phyloP scores from a whole-genome alignment of 2,329 filamentous ascomycete genomes.

The Fusarium pilosicola region DNA sequence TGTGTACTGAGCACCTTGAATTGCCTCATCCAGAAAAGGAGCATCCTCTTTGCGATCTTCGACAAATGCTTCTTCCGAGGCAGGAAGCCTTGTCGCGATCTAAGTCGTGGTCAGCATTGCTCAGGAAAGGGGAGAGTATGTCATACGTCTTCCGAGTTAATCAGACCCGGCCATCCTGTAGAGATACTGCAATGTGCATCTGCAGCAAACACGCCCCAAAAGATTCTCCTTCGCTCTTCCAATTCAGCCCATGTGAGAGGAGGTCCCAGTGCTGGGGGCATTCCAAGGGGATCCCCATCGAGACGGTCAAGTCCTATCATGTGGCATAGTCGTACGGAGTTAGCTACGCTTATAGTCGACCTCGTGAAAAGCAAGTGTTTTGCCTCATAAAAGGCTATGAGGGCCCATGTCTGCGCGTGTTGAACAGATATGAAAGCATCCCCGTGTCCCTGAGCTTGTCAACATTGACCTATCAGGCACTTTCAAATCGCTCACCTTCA shows the following conservation, averaged over 20 bases:
- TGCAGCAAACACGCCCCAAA: conserved; percentile 85
- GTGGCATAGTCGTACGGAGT: conserved; percentile 74
- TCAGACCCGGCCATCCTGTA: conserved; percentile 87
- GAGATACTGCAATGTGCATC: conserved; percentile 89
- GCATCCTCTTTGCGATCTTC: conserved; percentile 71
- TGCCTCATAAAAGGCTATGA: conserved; percentile 83
- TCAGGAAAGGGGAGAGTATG: not conserved
- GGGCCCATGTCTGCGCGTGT: conserved; percentile 82
- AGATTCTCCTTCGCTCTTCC: conserved; percentile 80
- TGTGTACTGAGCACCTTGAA: conserved; percentile 71
- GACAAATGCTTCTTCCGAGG: conserved; percentile 80
- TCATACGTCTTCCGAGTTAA: conserved; percentile 75
- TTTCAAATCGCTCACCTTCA: conserved; percentile 64
- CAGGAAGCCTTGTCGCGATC: conserved; percentile 83
- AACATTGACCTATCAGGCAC: not conserved
- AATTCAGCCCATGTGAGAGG: conserved; percentile 82
- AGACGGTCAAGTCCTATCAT: conserved; percentile 88
- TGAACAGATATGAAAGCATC: conserved; percentile 82
- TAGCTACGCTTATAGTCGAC: conserved; percentile 83
- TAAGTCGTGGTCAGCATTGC: conserved; percentile 35
- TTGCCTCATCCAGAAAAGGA: conserved; percentile 70
- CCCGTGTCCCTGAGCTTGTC: conserved; percentile 67
- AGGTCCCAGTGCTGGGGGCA: conserved; percentile 78
- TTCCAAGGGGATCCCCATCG: conserved; percentile 71
- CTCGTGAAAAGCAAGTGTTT: conserved; percentile 86